Base-by-base conservation (phyloP, 305 asterid species). In the Solanum hybrid region DNA sequence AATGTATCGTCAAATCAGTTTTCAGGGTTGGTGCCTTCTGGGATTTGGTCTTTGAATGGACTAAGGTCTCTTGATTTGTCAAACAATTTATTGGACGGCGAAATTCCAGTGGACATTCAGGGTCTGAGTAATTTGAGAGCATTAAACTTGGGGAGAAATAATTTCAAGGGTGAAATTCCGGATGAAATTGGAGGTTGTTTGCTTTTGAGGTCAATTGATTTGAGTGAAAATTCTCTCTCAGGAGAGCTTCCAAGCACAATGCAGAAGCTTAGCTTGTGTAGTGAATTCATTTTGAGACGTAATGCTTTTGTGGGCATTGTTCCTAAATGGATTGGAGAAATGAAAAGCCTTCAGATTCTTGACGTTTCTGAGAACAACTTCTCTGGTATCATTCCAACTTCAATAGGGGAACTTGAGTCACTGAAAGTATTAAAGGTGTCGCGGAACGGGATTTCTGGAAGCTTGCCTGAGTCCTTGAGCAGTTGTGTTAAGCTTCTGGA, bases 321-420 rank as follows among this genome's bases (percentile, higher is more conserved):
- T 36, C 98, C 98, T 72, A 93, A 93, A 34, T 97, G 99, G 99
- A 94, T 97, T 90, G 98, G 98, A 91, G 95, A 94, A 90, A 90
- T 96, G 98, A 92, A 92, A 87, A 94, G 95, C 90, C 95, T 96
- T 10, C 95, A 95, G 91, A 91, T 87, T 37, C 92, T 97, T 26
- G 99, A 97, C 89, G 91, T 97, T 84, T 95, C 99, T 15, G 95
- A 68, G 88, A 97, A 97, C 90, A 93, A 89, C 84, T 94, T 96
- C 84, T 93, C 94, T 4, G 98, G 98, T 15, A 89, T 78, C 72
- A 39, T 97, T 77, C 97, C 99, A 3, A 89, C 87, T 92, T 94
- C 99, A 6, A 39, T 95, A n/a, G 94, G 94, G 90, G 92, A 96
- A 87, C 94, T 97, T 78, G 95, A 36, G 88, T 95, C 97, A 0